Evolutionary conservation across 306 rosid species (phyloP).

Genomic region (Hippophae gyantsensis): DNA sequence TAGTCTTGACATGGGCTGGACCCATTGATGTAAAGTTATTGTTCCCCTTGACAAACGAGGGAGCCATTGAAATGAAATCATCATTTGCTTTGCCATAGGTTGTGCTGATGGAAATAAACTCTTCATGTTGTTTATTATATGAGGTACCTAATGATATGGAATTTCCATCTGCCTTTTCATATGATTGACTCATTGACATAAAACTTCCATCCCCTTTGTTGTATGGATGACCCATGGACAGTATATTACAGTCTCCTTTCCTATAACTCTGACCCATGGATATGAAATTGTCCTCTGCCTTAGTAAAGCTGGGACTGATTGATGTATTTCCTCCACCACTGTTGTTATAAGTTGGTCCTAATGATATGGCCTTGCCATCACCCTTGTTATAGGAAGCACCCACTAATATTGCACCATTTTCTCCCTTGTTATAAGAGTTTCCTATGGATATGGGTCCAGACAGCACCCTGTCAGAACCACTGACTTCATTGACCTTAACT

Average conservation of each 20-base stretch:
- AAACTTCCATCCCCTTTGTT: slow-evolving; percentile 58
- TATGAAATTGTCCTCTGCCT: slow-evolving; percentile 45
- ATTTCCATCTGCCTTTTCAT: slow-evolving; percentile 50
- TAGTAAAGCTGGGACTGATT: slow-evolving; percentile 41
- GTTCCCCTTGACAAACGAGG: slow-evolving; percentile 43
- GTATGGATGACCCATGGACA: slow-evolving; percentile 64
- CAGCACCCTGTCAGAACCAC: slow-evolving; percentile 56
- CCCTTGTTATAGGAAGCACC: slow-evolving; percentile 40
- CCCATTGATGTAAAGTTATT: slow-evolving; percentile 45
- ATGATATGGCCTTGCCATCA: slow-evolving; percentile 37
- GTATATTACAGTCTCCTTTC: slow-evolving; percentile 39
- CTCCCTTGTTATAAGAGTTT: slow-evolving; percentile 42
- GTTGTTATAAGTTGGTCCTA: slow-evolving; percentile 43
- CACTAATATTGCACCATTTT: slow-evolving; percentile 37
- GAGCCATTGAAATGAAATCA: slow-evolving; percentile 47
- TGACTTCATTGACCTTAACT: slow-evolving; percentile 92
- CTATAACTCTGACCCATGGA: slow-evolving; percentile 61
- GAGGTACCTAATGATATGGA: slow-evolving; percentile 16
- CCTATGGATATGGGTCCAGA: slow-evolving; percentile 49
- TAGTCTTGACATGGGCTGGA: slow-evolving; percentile 44
- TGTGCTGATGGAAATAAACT: slow-evolving; percentile 50
- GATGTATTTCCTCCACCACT: slow-evolving; percentile 32
- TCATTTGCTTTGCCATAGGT: slow-evolving; percentile 49
- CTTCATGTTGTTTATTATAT: slow-evolving; percentile 52
- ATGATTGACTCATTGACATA: slow-evolving; percentile 67